Evolutionary conservation across 1,139 yeast species (phyloP).

Genomic region (Lizanozyma gosingica): DNA sequence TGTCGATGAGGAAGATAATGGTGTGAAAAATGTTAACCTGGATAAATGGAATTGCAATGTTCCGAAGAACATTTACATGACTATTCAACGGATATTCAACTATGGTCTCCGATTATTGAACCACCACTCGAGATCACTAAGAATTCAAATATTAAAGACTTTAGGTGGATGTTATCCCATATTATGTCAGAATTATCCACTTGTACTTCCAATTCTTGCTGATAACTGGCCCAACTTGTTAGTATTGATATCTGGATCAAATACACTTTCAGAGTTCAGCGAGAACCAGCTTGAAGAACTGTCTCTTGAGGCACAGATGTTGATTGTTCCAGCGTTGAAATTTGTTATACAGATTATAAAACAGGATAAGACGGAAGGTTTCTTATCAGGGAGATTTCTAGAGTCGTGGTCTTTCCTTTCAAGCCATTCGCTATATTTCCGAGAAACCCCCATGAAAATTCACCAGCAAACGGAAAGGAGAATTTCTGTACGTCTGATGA

Average conservation of each 20-base stretch:
- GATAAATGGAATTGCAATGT: conserved; percentile 56
- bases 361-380: conserved; percentile 18
- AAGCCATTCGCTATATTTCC: conserved; percentile 10
- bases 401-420: conserved; percentile 28
- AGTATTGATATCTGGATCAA: neutral
- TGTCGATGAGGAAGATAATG: conserved; percentile 13
- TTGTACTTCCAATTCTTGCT: conserved; percentile 61
- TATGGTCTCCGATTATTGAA: conserved; percentile 68
- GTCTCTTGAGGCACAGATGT: neutral
- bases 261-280: neutral
- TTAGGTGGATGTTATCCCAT: conserved; percentile 46
- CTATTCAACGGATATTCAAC: conserved; percentile 51
- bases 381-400: conserved; percentile 25
- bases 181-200: conserved; percentile 50
- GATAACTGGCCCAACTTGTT: conserved; percentile 50
- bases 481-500: conserved; percentile 3
- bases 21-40: conserved; percentile 15
- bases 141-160: conserved; percentile 47
- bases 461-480: conserved; percentile 1
- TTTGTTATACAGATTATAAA: conserved; percentile 20
- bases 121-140: conserved; percentile 53
- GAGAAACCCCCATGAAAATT: neutral
- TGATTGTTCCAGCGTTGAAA: conserved; percentile 13
- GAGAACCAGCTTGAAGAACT: neutral
- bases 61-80: conserved; percentile 47